Percentiles rank a stretch among this genome's conserved stretches.
Conservation (phyloP, 257 asterid species). For the Solanum clarkiae region DNA sequence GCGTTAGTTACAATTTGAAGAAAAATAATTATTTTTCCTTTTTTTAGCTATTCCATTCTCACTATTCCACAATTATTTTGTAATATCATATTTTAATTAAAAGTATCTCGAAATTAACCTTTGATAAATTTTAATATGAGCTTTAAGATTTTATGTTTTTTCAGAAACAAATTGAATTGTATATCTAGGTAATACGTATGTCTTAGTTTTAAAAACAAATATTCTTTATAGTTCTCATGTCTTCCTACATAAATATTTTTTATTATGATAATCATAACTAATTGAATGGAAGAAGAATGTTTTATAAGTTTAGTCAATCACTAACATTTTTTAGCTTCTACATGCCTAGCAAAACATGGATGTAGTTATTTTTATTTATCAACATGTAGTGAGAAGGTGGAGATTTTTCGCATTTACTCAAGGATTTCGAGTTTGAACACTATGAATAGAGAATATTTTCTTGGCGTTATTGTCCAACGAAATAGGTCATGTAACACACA, state of each 20-base stretch:
- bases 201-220: not conserved
- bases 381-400: not conserved
- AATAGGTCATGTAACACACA: rapidly evolving
- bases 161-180: not conserved
- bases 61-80: not conserved
- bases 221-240: not conserved
- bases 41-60: not conserved
- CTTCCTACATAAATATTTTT: not conserved
- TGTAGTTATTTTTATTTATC: not conserved
- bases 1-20: too few species aligned
- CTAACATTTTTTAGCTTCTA: not conserved
- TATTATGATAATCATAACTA: not conserved
- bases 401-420: not conserved
- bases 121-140: not conserved
- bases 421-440: rapidly evolving
- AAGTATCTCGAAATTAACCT: not conserved
- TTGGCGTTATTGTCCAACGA: rapidly evolving
- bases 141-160: not conserved
- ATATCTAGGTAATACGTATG: not conserved
- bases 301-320: not conserved
- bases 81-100: not conserved
- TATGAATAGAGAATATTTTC: not conserved
- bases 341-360: not conserved
- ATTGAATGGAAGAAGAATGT: not conserved
- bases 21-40: not conserved